These are phyloP conservation scores for Fusarium oxysporum DNA, from an alignment of 2,329 filamentous ascomycete genomes.

Conservation along the genomic window DNA sequence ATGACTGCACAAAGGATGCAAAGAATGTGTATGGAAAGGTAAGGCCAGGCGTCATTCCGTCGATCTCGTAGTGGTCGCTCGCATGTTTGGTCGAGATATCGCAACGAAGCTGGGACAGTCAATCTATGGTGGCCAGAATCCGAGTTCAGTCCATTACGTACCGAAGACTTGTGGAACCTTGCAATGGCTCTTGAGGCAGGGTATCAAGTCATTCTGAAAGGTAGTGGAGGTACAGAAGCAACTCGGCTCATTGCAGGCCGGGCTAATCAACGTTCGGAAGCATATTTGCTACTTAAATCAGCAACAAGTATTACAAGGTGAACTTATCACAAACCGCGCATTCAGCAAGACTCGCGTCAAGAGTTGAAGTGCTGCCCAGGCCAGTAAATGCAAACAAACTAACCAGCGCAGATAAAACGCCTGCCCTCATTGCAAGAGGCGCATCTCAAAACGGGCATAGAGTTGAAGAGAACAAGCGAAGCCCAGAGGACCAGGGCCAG, in stretches of 20 bases:
- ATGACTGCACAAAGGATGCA: constrained; percentile 9
- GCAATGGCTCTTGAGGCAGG: neutral
- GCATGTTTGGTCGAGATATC: constrained; percentile 1
- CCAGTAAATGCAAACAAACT: neutral
- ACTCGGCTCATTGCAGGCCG: neutral
- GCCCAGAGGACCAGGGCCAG: neutral
- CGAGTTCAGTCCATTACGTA: neutral
- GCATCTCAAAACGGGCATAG: neutral
- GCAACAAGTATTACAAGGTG: rapidly evolving
- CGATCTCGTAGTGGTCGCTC: constrained; percentile 13
- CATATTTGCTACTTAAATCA: neutral
- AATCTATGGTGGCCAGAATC: rapidly evolving
- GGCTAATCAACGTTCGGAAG: rapidly evolving
- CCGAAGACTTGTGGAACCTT: neutral
- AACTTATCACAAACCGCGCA: neutral
- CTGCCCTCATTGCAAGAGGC: neutral
- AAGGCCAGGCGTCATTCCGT: constrained; percentile 11
- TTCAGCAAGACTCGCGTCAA: neutral
- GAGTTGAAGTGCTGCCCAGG: neutral
- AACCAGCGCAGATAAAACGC: neutral
- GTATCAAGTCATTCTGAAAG: neutral
- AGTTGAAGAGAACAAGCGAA: neutral
- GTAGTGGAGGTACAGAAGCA: neutral
- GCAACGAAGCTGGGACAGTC: neutral
- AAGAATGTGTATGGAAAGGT: constrained; percentile 9